Base-by-base conservation (phyloP, 768 basidiomycete species). In the Rhodotorula babjevae region DNA sequence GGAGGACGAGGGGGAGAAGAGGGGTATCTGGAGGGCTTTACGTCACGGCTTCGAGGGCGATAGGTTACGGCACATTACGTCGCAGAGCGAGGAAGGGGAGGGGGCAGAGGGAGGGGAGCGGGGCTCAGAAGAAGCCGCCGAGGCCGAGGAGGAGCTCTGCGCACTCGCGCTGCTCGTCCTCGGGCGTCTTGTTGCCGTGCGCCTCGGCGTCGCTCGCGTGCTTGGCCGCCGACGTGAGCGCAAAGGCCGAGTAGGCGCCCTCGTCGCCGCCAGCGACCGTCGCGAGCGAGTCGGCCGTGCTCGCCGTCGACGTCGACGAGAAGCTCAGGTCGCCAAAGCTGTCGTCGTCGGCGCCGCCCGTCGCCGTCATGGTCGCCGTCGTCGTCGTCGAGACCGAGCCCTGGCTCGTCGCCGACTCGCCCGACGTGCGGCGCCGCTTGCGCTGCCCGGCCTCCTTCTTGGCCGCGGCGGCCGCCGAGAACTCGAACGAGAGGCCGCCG, bases 111-210 rank as follows among this genome's bases (percentile, higher is more conserved):
- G 36, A 31, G 19, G 44, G 18, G 65, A 21, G 33, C 15, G 27
- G 15, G 33, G 16, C 27, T 69, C 65, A 75, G 60, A 40, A 68
- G 46, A 67, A 63, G n/a, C 73, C 69, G 36, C 74, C 74, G 36
- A 75, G 61, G 2, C 74, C 74, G 23, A 75, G 58, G 44, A 75
- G 33, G 49, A 75, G 40, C 47, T 69, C 70, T 0, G 74, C 74
- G 55, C 74, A 75, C 60, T 75, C 74, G 46, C 68, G 64, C 65
- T 61, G 60, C 44, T 75, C 74, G 36, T 75, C 60, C 44, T 61
- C 60, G 3, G 19, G n/a, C 60, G 60, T 23, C 60, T 61, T 61
- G 60, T 5, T 44, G 3, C 10, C 36, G 10, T 18, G 25, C 21
- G 42, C 44, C 5, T 11, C 33, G 21, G 7, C 67, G 25, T 10